Evolutionary conservation across 2,329 filamentous ascomycete genomes (phyloP), one percentile per base, ranked within the genome.

Genomic region (Exophiala bonariae): DNA sequence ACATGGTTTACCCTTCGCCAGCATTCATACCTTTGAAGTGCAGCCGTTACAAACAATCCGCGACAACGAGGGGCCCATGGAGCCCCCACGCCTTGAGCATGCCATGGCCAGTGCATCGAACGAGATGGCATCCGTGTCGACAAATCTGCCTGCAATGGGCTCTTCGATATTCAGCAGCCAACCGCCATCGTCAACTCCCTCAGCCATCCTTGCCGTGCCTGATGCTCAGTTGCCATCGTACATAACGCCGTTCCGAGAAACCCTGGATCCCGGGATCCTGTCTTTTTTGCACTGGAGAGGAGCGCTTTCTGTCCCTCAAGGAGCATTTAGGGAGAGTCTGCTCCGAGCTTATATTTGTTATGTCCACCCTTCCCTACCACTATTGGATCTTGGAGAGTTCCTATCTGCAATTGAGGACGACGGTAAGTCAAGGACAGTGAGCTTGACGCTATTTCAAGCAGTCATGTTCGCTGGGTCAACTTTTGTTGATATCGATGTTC

Each of bases 391-490:
- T 38, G 76, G 81, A 54, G 79, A 82, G 19, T 79, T 83, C 46
- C 61, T 83, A 8, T 66, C 66, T 45, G 66, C 65, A 3, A 88
- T 71, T 75, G 96, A 35, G 81, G 79, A 33, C 80, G 38, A 16
- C 4, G 20, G 17, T 10, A 11, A 16, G 6, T 28, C 23, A 8
- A 83, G 41, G 87, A 86, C 11, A 91, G 78, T 89, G 60, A 96
- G 90, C 70, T 72, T 96, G 59, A 80, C 96, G 49, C 73, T 96
- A 2, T 96, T 95, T 67, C 91, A 96, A 63, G 87, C 90, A 8
- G 86, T 96, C 61, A 95, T 96, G 88, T 96, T 96, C 64, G 85
- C 89, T 1, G 89, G 87, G 1, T 86, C 87, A 2, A 89, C 90
- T 0, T 95, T 92, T 64, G 84, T 95, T 28, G 7, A 14, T 16